Evolutionary conservation across 768 basidiomycete species (phyloP).

Genomic region (Dacryopinax primogenitus): DNA sequence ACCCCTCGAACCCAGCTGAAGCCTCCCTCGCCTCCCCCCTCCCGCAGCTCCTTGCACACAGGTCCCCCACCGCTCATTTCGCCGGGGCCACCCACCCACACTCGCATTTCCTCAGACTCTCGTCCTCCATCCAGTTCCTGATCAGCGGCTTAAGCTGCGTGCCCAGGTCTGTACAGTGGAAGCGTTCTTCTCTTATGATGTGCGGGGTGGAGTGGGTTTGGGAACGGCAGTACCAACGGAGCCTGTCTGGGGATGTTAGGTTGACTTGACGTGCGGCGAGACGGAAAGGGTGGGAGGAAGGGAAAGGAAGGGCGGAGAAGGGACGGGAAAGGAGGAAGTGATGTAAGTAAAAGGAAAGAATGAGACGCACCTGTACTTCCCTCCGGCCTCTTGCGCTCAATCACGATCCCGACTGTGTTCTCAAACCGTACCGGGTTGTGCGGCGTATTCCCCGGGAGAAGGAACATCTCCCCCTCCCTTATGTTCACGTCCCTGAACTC

Average conservation of each 20-base stretch:
- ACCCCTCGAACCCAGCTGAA: no score
- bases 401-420: background rate
- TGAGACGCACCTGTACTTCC: background rate
- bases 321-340: background rate
- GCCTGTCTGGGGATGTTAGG: constrained; percentile 43
- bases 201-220: constrained; percentile 47
- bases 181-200: constrained; percentile 70
- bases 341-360: background rate
- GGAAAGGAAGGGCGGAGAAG: background rate
- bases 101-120: constrained; percentile 52
- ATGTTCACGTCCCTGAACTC: background rate
- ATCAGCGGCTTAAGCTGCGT: constrained; percentile 89
- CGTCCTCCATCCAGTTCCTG: constrained; percentile 61
- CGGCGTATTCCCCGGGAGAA: background rate
- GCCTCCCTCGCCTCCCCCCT: no score
- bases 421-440: background rate
- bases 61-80: no score
- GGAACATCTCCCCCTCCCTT: background rate
- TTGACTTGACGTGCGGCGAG: no score
- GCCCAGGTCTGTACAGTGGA: constrained; percentile 83
- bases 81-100: constrained; percentile 55
- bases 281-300: no score
- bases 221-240: constrained; percentile 84
- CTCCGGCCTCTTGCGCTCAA: background rate
- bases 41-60: no score